Base-by-base conservation (phyloP, 306 rosid species). In the Herpetospermum pedunculosum region DNA sequence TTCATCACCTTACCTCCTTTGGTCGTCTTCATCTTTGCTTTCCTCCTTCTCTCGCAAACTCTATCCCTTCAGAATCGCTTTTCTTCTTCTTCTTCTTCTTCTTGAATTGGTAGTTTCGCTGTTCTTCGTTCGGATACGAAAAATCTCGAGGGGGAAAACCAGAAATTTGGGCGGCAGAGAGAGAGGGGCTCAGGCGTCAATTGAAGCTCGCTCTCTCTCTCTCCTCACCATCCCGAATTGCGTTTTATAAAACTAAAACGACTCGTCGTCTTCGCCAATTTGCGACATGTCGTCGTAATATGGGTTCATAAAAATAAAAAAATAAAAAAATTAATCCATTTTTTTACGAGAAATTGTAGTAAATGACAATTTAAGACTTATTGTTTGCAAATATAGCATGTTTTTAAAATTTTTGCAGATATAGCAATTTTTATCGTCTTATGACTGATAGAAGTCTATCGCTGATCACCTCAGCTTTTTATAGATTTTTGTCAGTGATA, bases 1-100 rank as follows among this genome's bases (percentile, higher is more conserved):
- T 92, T 90, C 98, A 92, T 92, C 13, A 86, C 96, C 85, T 92
- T 92, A 79, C 97, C 98, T 3, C 98, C 97, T 79, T 92, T 92
- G 44, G 96, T 92, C 59, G 98, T 92, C 93, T 92, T 92, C 98
- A 90, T 92, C 21, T 72, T 83, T 9, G 13, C 75, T 60, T 4
- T 34, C 8, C 57, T 65, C 80, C 67, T 40, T 50, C 67, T 26
- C 21, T 49, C n/a, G 40, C 71, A 3, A 30, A 60, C 72, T 38
- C 62, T 77, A 71, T 6, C 1, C n/a, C 71, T 48, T 21, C 28
- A 26, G 16, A 23, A 9, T 30, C 10, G 29, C 1, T 35, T 19
- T 46, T 18, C 40, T 46, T 8, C 73, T 69, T 29, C 74, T 70
- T 29, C 70, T 60, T 32, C 19, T 30, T 58, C 69, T 32, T 60